Base-by-base conservation (phyloP, 2,329 filamentous ascomycete species). In the Emericellopsis cladophorae region DNA sequence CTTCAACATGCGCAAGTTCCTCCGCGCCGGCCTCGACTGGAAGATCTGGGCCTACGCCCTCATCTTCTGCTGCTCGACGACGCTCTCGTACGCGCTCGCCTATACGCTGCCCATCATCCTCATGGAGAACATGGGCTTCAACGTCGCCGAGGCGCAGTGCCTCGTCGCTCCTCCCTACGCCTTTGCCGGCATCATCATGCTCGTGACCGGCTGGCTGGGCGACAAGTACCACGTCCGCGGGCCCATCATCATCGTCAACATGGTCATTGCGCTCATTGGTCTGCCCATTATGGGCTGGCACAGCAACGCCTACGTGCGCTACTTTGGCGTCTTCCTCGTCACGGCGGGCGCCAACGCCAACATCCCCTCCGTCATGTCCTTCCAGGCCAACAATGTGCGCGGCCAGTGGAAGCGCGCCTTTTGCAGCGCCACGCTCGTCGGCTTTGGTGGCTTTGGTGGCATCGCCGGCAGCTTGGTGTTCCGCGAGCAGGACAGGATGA, bases 331-430 rank as follows among this genome's bases (percentile, higher is more conserved):
- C 43, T 89, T 89, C 62, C 62, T 89, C 37, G 72, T 77, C n/a
- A 81, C 82, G 0, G 81, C 82, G 0, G 85, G 83, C 7, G 78
- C 80, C 47, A 88, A 88, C 58, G 74, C 79, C 48, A 92, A 92
- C 55, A 68, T 90, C 5, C 86, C 87, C 0, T 69, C 77, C 2
- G 68, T 76, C 36, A 76, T 93, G 65, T 74, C 84, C 0, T 92
- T 86, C 63, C 85, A 90, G 63, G 84, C 84, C 34, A 92, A 90
- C 62, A 93, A 93, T 60, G 81, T 93, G 53, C 79, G 84, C 40
- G 86, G 85, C 0, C 85, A 92, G 62, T 93, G 85, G 84, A 93
- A 90, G 65, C 76, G 87, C 37, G 85, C 85, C 1, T 80, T 92
- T 49, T 81, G 77, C 56, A 84, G 77, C 44, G 83, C 85, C 3